A percentile compares a stretch with the other conserved stretches of the same genome.
phyloP scores from a whole-genome alignment of 257 asterid genomes.

The Nyctanthes arbortristis region DNA sequence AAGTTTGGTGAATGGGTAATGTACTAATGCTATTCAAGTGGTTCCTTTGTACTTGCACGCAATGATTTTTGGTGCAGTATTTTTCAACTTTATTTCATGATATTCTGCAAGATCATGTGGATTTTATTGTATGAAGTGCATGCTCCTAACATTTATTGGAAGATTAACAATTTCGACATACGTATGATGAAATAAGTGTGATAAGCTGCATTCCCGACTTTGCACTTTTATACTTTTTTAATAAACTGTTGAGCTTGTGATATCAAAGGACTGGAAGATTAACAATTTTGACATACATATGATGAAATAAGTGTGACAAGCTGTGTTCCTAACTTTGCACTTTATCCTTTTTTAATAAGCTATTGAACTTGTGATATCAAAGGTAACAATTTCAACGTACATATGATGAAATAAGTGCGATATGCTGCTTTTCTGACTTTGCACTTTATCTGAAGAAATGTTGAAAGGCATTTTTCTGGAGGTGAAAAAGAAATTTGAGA shows the following conservation, averaged over 20 bases:
- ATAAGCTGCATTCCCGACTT: no score
- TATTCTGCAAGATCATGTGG: neutral
- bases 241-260: conserved; percentile 4
- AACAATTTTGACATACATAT: no score
- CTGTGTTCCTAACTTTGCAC: no score
- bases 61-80: neutral
- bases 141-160: no score
- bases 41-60: neutral
- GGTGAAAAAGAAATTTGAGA: conserved; percentile 87
- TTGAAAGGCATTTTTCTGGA: conserved; percentile 92
- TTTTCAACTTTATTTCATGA: neutral
- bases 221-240: no score
- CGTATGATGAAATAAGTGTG: no score
- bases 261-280: neutral
- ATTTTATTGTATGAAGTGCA: no score
- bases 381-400: neutral
- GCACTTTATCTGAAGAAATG: conserved; percentile 62
- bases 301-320: no score
- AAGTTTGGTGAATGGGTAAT: neutral
- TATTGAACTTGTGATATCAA: conserved; percentile 1
- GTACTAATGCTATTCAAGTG: neutral
- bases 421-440: conserved; percentile 30
- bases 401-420: neutral
- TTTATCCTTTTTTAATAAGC: no score
- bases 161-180: neutral